These are phyloP conservation scores for Mucor lusitanicus DNA, from an alignment of 371 early-diverging fungal genomes.

Conservation along the genomic window DNA sequence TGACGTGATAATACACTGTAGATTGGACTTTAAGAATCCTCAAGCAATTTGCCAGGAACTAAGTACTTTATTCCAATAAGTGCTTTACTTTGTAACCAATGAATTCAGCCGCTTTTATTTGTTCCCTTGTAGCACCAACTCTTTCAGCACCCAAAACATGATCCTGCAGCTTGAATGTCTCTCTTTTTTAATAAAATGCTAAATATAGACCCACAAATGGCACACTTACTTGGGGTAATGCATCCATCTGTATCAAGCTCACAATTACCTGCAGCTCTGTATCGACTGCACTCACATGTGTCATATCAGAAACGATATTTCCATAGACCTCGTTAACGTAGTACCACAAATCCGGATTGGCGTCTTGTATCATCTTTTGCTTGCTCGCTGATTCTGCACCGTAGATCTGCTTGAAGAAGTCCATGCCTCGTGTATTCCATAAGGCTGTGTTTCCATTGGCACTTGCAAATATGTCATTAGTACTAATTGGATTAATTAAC, in stretches of 20 bases:
- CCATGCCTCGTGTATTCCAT: background rate
- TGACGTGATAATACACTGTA: background rate
- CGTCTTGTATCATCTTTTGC: background rate
- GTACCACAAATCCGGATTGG: conserved; percentile 1
- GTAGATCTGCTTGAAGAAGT: background rate
- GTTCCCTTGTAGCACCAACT: conserved; percentile 5
- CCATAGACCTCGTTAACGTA: conserved; percentile 2
- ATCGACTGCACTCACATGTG: background rate
- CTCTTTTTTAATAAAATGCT: background rate
- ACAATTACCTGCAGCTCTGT: conserved; percentile 8
- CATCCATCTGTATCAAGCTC: background rate
- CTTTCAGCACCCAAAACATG: conserved; percentile 3
- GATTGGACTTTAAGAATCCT: conserved; percentile 8
- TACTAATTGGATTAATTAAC: background rate
- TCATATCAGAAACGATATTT: conserved; percentile 4
- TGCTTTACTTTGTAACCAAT: background rate
- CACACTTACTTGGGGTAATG: background rate
- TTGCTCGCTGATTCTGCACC: background rate
- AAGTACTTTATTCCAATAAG: background rate
- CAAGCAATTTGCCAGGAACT: conserved; percentile 1
- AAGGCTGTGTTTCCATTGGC: background rate
- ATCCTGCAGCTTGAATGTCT: background rate
- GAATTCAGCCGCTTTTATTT: conserved; percentile 2
- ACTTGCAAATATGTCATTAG: background rate
- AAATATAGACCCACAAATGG: background rate